These are phyloP conservation scores for Durio zibethinus DNA, from an alignment of 345 rosid species.

Conservation along the genomic window DNA sequence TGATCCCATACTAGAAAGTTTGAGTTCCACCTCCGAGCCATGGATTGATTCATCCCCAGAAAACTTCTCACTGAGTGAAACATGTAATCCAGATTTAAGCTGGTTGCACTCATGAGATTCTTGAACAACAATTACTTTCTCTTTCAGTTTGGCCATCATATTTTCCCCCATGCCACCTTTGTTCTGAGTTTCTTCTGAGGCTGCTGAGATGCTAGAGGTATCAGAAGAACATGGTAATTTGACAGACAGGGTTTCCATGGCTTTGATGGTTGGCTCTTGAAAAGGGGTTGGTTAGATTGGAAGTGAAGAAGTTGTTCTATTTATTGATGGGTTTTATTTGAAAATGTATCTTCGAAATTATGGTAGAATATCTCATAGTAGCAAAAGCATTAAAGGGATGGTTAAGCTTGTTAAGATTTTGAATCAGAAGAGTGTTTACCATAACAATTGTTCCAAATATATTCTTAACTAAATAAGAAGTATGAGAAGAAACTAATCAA, in stretches of 20 bases:
- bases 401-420: constrained; percentile 3
- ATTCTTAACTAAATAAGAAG: constrained; percentile 1
- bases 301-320: constrained; percentile 12
- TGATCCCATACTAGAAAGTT: constrained; percentile 17
- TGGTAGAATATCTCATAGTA: constrained; percentile 31
- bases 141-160: constrained; percentile 17
- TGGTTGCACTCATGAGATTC: background rate
- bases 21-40: constrained; percentile 31
- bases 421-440: constrained; percentile 11
- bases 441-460: constrained; percentile 10
- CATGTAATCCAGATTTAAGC: constrained; percentile 2
- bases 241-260: constrained; percentile 24
- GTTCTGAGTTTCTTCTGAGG: constrained; percentile 18
- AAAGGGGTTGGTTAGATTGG: background rate
- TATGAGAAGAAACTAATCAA: background rate
- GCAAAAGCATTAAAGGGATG: constrained; percentile 15
- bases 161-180: background rate
- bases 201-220: constrained; percentile 35
- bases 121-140: background rate
- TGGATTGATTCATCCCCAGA: constrained; percentile 10
- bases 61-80: constrained; percentile 23
- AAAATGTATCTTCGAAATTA: constrained; percentile 23
- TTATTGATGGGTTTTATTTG: constrained; percentile 13
- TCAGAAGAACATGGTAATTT: constrained; percentile 26
- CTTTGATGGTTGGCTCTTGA: background rate